phyloP scores from a whole-genome alignment of 208 protist species.

The Crithidia acanthocephali region DNA sequence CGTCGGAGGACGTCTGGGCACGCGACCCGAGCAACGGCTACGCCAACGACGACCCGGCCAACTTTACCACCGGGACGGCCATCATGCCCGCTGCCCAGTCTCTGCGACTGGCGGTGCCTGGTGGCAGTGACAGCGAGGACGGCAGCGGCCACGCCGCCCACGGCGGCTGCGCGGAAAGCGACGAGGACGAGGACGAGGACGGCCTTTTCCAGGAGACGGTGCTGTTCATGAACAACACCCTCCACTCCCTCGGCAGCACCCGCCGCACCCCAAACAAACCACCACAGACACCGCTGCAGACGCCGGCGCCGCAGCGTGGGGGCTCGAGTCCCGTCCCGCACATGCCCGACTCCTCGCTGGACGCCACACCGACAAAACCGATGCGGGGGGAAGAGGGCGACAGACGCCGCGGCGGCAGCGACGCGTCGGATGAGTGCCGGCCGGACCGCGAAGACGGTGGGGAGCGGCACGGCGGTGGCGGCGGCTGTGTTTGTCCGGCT shows the following conservation, averaged over 20 bases:
- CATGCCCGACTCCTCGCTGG: slow-evolving; percentile 23
- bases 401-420: neutral
- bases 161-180: slow-evolving; percentile 21
- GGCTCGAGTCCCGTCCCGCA: slow-evolving; percentile 17
- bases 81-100: neutral
- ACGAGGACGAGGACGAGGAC: slow-evolving; percentile 38
- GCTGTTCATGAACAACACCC: slow-evolving; percentile 36
- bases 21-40: slow-evolving; percentile 9
- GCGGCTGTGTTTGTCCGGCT: neutral
- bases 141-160: neutral
- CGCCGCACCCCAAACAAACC: slow-evolving; percentile 20
- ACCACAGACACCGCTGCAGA: slow-evolving; percentile 7
- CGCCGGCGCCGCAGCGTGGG: neutral
- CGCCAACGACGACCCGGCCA: neutral
- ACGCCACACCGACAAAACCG: slow-evolving; percentile 20
- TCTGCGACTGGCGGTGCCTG: neutral
- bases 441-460: neutral
- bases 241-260: slow-evolving; percentile 37
- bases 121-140: neutral
- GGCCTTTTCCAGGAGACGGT: slow-evolving; percentile 41
- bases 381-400: neutral
- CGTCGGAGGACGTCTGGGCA: slow-evolving; percentile 1
- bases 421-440: neutral
- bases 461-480: neutral
- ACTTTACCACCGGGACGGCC: neutral